Base-by-base conservation (phyloP, 176 grass and related monocot genomes). In the Typha latifolia region DNA sequence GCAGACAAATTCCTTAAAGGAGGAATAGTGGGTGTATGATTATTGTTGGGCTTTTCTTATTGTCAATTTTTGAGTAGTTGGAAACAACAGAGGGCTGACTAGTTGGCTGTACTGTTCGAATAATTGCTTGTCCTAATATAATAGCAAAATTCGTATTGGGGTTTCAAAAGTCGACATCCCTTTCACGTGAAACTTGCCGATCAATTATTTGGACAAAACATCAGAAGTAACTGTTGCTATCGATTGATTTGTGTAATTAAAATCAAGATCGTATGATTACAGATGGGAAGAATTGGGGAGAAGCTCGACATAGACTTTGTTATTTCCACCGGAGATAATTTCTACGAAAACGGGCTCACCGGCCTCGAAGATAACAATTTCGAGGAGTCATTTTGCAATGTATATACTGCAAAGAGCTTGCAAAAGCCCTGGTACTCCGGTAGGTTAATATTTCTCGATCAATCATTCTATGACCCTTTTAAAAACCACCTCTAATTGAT, bases 261-360 rank as follows among this genome's bases (percentile, higher is more conserved):
- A 9, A 3, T 22, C 22, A 12, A 59, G n/a, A 59, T 29, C 27
- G 3, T 59, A 6, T 59, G 53, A 59, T 59, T 19, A 14, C n/a
- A 96, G 93, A 96, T 96, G 88, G 88, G 88, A 61, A 77, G 50
- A 59, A 29, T 96, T 49, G 88, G 85, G 19, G 63, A 86, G 48
- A 31, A 68, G 62, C 78, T 96, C 12, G 49, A 73, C 32, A 89
- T 96, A 15, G 93, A 96, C 71, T 96, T 88, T 68, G 93, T 96
- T n/a, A 69, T 96, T 19, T 96, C 93, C 16, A 86, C 82, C 0
- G 93, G 93, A 7, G 93, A 96, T 66, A 91, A 96, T 62, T 96
- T 96, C 71, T 96, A 96, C 47, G 69, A 76, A 23, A 18, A 86
- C 21, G 87, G 88, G 12, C 66, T 96, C 3, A 86, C 67, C 8